Evolutionary conservation across 345 rosid species (phyloP).

Genomic region (Nasturtium officinale): DNA sequence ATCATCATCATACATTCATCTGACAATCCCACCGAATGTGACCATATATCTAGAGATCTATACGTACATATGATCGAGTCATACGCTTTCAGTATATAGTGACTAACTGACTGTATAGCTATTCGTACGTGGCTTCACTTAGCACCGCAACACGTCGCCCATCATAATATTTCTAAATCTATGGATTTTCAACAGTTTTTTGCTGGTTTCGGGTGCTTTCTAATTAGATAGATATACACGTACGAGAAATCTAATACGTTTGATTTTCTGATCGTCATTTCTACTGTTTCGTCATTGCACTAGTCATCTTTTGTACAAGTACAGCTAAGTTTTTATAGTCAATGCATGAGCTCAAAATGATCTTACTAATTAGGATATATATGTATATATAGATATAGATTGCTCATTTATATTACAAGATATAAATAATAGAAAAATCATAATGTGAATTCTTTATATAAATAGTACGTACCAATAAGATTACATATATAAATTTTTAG

Average conservation of each 20-base stretch:
- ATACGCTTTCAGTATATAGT: constrained; percentile 14
- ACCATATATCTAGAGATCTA: constrained; percentile 2
- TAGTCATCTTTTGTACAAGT: constrained; percentile 24
- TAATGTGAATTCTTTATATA: no score
- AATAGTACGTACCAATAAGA: no score
- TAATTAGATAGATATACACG: background rate
- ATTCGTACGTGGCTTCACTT: constrained; percentile 24
- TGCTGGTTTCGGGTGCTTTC: constrained; percentile 32
- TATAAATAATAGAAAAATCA: background rate
- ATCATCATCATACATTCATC: constrained; percentile 36
- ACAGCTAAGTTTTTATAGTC: constrained; percentile 37
- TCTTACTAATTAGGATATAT: background rate
- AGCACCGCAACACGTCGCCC: constrained; percentile 14
- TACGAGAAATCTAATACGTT: constrained; percentile 30
- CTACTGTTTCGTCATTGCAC: constrained; percentile 40
- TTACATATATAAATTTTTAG: background rate
- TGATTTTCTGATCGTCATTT: constrained; percentile 30
- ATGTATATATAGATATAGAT: background rate
- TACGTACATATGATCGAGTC: background rate
- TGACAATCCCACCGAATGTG: constrained; percentile 35
- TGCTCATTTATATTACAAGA: background rate
- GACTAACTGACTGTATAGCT: no score
- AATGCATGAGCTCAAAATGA: constrained; percentile 32
- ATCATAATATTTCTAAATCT: constrained; percentile 7
- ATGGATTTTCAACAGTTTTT: constrained; percentile 27